Evolutionary conservation across 768 basidiomycete species (phyloP).

Genomic region (Porpolomopsis calyptriformis): DNA sequence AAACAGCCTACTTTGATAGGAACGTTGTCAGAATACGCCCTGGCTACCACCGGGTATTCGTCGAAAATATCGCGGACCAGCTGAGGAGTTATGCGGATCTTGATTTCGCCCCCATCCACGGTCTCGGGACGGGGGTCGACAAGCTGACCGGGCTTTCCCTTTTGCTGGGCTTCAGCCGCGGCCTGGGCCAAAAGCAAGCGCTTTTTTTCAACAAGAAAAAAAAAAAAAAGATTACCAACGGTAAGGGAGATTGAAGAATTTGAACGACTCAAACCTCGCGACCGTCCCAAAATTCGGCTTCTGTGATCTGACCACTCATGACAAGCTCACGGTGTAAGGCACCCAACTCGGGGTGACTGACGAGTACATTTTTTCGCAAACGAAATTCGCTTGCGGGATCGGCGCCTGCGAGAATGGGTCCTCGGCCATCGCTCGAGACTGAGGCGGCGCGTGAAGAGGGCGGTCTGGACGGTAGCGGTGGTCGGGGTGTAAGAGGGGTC

Average conservation of each 20-base stretch:
- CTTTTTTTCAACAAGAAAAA: too few species aligned
- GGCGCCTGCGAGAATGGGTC: conserved; percentile 45
- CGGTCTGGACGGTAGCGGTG: conserved; percentile 27
- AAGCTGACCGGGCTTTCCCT: conserved; percentile 75
- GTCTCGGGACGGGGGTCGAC: conserved; percentile 85
- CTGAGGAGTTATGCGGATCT: conserved; percentile 83
- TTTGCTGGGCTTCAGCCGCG: conserved; percentile 60
- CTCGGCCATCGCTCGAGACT: conserved; percentile 40
- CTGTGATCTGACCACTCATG: conserved; percentile 71
- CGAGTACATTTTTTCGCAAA: conserved; percentile 67
- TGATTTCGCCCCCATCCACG: conserved; percentile 75
- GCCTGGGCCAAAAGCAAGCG: conserved; percentile 69
- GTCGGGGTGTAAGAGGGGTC: conserved; percentile 25
- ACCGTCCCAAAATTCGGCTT: conserved; percentile 96
- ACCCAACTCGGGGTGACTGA: conserved; percentile 69
- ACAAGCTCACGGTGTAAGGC: conserved; percentile 84
- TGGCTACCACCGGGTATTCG: conserved; percentile 90
- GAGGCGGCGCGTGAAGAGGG: conserved; percentile 54
- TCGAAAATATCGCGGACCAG: conserved; percentile 95
- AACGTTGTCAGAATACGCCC: conserved; percentile 88
- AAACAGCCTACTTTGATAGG: conserved; percentile 56
- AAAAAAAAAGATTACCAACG: conserved; percentile 11
- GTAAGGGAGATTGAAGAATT: conserved; percentile 8
- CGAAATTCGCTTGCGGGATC: conserved; percentile 61
- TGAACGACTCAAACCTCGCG: conserved; percentile 60